Base-by-base conservation (phyloP, 179 eudicot genomes). In the Camellia oleifera region DNA sequence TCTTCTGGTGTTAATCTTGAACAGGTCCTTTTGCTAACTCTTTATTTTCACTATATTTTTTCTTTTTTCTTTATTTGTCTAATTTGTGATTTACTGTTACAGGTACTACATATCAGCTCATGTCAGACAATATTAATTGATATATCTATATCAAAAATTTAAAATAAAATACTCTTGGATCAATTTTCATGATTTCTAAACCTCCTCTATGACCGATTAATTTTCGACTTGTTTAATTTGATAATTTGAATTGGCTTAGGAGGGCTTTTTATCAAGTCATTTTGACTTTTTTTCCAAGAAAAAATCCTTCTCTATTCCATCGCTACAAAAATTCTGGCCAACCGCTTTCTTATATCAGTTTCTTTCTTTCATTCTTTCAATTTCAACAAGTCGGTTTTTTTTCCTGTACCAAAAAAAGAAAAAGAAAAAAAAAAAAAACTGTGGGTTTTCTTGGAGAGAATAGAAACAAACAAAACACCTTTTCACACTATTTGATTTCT, bases 241-340 rank as follows among this genome's bases (percentile, higher is more conserved):
- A 32, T 32, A 32, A 32, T 32, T 32, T 1, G 2, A 32, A 32
- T 32, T 32, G 2, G 40, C 40, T 32, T 1, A 32, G 40, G 2
- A 32, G 40, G 2, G 40, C 40, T 32, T 32, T 32, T 32, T 32
- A 32, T 32, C 23, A 79, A 70, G 81, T 80, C 66, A 6, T 13
- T 14, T 66, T 74, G 5, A 1, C 40, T 63, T 76, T 7, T 20
- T 60, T 12, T 53, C 66, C 20, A 23, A 65, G 17, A 42, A 13
- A 72, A 50, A 44, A 74, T 74, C 82, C 67, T 63, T 80, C 74
- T 80, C 67, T 68, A 80, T 46, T 48, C 17, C 15, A 61, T n/a
- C 46, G 26, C 40, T 12, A 9, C 4, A 61, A 2, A 58, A 50
- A 61, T 14, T 17, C 18, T 74, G 82, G 78, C 65, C 82, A 79